Evolutionary conservation across 2,329 filamentous ascomycete species (phyloP), one percentile per base, ranked within the genome.

Genomic region (Diaporthe eres): DNA sequence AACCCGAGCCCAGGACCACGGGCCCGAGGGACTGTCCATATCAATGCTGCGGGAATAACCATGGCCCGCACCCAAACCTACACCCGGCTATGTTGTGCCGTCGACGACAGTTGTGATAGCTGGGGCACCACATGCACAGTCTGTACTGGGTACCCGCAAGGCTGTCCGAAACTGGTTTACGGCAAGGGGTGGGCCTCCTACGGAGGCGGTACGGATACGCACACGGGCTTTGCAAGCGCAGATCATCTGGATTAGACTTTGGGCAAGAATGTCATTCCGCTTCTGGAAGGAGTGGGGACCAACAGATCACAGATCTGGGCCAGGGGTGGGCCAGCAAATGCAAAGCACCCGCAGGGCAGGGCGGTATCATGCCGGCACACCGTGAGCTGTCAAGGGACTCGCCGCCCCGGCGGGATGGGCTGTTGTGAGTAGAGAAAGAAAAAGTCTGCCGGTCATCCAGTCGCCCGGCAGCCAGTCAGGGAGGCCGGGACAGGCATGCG

Each of bases 261-360:
- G 65, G 65, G 65, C 65, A 31, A 70, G 65, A 70, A 70, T 70
- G 65, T 70, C 65, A 70, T 70, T 70, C 65, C 65, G 49, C 65
- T 70, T 70, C 65, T 70, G 65, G 65, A 70, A 70, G 65, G 65
- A 55, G 65, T 70, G 65, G 65, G 65, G 65, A 70, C 65, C 49
- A 70, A 42, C 65, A 70, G 65, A 70, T 70, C 65, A 70, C 65
- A 55, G 49, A 70, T 70, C 65, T 70, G 65, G 65, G 65, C 49
- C 65, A 70, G 65, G 65, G 65, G 49, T 70, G 49, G 34, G 65
- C 47, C 65, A 55, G 49, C 39, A 28, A 19, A 49, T 28, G 55
- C 49, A 49, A 51, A 37, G 47, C 65, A 68, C 65, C 65, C 44
- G 65, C 65, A 68, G 65, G 65, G 19, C 65, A 70, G 34, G 34